Conservation (phyloP, 129 eudicot genomes). For the Mikania micrantha region DNA sequence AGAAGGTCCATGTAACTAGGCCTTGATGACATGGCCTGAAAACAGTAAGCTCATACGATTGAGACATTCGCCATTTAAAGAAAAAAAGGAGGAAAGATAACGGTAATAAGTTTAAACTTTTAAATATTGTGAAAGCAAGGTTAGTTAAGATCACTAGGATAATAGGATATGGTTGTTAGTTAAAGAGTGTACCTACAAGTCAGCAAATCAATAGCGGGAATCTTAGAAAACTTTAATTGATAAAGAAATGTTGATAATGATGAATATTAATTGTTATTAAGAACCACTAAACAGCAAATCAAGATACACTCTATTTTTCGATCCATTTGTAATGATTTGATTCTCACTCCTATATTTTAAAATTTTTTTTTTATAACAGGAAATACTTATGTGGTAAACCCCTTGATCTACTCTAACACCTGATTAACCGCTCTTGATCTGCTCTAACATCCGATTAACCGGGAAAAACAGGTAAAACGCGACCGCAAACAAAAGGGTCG, state of each 20-base stretch:
- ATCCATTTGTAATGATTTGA: neutral
- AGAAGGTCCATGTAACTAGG: too few species aligned
- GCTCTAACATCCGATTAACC: too few species aligned
- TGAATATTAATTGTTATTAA: neutral
- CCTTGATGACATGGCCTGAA: too few species aligned
- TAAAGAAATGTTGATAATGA: slow-evolving; percentile 18
- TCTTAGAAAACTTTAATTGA: slow-evolving; percentile 15
- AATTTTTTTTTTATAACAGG: too few species aligned
- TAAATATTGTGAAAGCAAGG: slow-evolving; percentile 1
- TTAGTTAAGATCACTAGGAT: slow-evolving; percentile 24
- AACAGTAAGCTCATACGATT: too few species aligned
- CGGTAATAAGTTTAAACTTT: neutral
- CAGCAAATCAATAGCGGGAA: slow-evolving; percentile 32
- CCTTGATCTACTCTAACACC: too few species aligned
- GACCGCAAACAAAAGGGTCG: too few species aligned
- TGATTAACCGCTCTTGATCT: too few species aligned
- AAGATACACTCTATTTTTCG: neutral
- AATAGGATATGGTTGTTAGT: slow-evolving; percentile 21
- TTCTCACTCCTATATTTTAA: neutral
- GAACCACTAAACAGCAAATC: neutral
- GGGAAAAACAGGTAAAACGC: too few species aligned
- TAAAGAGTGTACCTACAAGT: slow-evolving; percentile 28
- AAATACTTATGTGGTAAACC: too few species aligned
- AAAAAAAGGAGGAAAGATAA: neutral
- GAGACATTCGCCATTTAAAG: too few species aligned